phyloP scores from a whole-genome alignment of 1,139 yeast genomes.

The Sugiyamaella pinicola region DNA sequence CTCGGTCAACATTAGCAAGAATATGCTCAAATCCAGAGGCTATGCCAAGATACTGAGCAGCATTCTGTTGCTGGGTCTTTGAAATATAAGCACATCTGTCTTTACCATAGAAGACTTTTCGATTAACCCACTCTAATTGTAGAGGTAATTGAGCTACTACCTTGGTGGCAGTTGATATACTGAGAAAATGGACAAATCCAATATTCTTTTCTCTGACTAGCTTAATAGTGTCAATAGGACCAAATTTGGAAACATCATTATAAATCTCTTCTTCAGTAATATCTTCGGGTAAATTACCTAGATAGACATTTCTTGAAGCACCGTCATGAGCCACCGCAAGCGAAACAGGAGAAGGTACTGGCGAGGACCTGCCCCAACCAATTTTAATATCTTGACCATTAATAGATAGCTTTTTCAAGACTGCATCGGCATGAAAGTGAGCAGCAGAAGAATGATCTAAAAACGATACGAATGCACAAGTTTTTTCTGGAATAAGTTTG shows the following conservation, averaged over 20 bases:
- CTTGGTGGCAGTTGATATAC: constrained; percentile 79
- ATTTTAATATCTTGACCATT: constrained; percentile 52
- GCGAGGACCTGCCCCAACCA: constrained; percentile 69
- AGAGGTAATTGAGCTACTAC: constrained; percentile 68
- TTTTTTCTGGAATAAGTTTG: constrained; percentile 54
- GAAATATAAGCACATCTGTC: constrained; percentile 85
- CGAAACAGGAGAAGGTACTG: constrained; percentile 67
- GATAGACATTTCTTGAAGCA: constrained; percentile 88
- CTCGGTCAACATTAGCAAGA: constrained; percentile 78
- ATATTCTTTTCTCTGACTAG: constrained; percentile 71
- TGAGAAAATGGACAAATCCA: constrained; percentile 78
- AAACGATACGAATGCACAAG: constrained; percentile 50
- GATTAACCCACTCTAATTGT: constrained; percentile 57
- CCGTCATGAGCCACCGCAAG: constrained; percentile 80
- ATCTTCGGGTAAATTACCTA: constrained; percentile 66
- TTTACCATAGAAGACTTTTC: constrained; percentile 81
- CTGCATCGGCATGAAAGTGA: constrained; percentile 56
- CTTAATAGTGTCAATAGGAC: constrained; percentile 80
- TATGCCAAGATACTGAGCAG: constrained; percentile 90
- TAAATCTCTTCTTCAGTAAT: constrained; percentile 64
- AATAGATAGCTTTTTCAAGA: constrained; percentile 49
- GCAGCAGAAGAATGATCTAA: constrained; percentile 49
- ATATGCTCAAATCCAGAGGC: constrained; percentile 89
- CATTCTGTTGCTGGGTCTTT: constrained; percentile 94
- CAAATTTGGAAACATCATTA: constrained; percentile 70